These are phyloP conservation scores for Nemania sp. DNA, from an alignment of 2,329 filamentous ascomycete species.

Conservation along the genomic window DNA sequence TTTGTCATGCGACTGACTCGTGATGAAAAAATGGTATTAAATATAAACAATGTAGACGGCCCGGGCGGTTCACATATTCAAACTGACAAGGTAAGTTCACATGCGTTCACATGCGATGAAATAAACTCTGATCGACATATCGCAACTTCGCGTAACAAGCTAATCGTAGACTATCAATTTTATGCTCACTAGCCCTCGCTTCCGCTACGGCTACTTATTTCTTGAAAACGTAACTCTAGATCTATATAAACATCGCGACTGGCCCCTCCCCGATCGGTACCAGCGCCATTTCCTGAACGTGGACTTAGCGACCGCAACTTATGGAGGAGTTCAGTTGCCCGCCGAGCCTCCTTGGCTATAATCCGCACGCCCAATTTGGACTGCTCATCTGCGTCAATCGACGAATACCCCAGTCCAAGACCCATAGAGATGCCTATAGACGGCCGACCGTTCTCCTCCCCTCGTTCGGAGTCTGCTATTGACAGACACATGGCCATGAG, in stretches of 20 bases:
- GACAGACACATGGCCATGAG: constrained; percentile 10
- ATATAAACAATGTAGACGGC: too few relatives aligned
- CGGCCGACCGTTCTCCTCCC: neutral
- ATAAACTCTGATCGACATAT: too few relatives aligned
- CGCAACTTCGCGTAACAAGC: too few relatives aligned
- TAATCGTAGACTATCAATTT: too few relatives aligned
- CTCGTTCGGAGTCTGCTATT: neutral
- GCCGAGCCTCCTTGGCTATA: neutral
- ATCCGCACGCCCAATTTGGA: neutral
- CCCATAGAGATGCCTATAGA: neutral
- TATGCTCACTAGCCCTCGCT: neutral
- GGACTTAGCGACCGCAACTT: neutral
- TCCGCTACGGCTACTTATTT: neutral
- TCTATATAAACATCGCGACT: neutral
- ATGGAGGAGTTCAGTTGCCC: neutral
- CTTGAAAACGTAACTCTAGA: neutral
- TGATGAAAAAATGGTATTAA: too few relatives aligned
- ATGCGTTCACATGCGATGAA: too few relatives aligned
- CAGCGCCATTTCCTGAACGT: neutral
- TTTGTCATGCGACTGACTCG: too few relatives aligned
- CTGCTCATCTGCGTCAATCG: constrained; percentile 6
- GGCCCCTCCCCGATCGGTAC: neutral
- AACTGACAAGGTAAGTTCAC: too few relatives aligned
- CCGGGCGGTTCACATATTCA: too few relatives aligned
- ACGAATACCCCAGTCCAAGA: constrained; percentile 2